A percentile compares a stretch with the other conserved stretches of the same genome.
Conservation (phyloP, 768 basidiomycete genomes). For the Termitomyces sp. region DNA sequence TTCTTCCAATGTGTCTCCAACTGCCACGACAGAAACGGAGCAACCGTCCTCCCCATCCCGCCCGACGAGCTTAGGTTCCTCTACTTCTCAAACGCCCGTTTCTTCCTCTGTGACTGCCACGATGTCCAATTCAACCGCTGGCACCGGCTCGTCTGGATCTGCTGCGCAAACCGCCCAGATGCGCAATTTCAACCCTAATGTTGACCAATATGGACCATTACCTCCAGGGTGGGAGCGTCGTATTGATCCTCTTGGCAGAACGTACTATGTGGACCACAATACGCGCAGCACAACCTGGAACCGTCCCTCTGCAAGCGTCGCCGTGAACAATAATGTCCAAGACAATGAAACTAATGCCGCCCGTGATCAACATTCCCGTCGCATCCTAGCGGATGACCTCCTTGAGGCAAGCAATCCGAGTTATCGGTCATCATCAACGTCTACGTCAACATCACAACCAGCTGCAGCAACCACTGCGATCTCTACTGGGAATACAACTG, state of each 20-base stretch:
- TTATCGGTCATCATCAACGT: constrained; percentile 25
- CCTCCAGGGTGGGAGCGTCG: constrained; percentile 96
- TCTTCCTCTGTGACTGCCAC: constrained; percentile 20
- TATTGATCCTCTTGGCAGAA: constrained; percentile 91
- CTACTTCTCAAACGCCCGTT: constrained; percentile 14
- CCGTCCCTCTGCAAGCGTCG: constrained; percentile 75
- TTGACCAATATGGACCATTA: constrained; percentile 89
- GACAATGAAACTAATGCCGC: constrained; percentile 80
- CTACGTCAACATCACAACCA: constrained; percentile 14
- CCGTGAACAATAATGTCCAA: constrained; percentile 64
- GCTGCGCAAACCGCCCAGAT: constrained; percentile 47
- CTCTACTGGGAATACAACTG: constrained; percentile 44
- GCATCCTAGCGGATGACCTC: constrained; percentile 81
- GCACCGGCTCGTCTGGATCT: constrained; percentile 28
- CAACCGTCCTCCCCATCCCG: constrained; percentile 23
- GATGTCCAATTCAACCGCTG: constrained; percentile 13
- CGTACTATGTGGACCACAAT: constrained; percentile 99
- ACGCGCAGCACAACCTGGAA: constrained; percentile 98
- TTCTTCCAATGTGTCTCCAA: constrained; percentile 20
- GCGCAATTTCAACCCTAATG: constrained; percentile 90
- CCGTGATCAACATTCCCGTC: constrained; percentile 80
- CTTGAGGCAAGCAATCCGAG: constrained; percentile 61
- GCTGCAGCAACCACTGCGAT: constrained; percentile 31
- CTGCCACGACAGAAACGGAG: constrained; percentile 19
- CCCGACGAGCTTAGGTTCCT: constrained; percentile 19